Percentiles rank a stretch among this genome's conserved stretches.
Conservation (phyloP, 768 basidiomycete species). For the Leccinum truebloodii region DNA sequence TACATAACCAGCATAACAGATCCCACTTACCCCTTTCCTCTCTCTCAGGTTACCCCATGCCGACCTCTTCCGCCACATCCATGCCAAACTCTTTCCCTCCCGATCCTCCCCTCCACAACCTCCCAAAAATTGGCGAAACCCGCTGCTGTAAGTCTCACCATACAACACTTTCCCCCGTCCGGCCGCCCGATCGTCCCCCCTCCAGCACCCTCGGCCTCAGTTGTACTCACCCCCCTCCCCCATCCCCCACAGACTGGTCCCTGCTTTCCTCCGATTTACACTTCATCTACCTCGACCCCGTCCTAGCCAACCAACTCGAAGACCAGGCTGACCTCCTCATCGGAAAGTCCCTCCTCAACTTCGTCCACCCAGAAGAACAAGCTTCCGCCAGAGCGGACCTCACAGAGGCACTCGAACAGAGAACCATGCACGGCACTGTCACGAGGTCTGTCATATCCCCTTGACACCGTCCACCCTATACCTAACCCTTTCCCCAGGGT, state of each 20-base stretch:
- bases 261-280: conserved; percentile 72
- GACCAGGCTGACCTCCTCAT: conserved; percentile 68
- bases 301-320: conserved; percentile 69
- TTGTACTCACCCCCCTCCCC: conserved; percentile 18
- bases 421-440: conserved; percentile 80
- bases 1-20: conserved; percentile 36
- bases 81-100: conserved; percentile 30
- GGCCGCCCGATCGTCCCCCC: conserved; percentile 27
- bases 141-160: conserved; percentile 65
- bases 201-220: conserved; percentile 16
- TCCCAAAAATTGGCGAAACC: conserved; percentile 67
- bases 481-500: conserved; percentile 50
- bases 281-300: conserved; percentile 85
- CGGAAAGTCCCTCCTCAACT: conserved; percentile 69
- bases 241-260: conserved; percentile 64
- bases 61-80: conserved; percentile 29
- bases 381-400: conserved; percentile 74
- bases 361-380: conserved; percentile 86
- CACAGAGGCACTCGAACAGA: conserved; percentile 67
- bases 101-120: conserved; percentile 38
- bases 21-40: conserved; percentile 41
- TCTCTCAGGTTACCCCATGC: conserved; percentile 37
- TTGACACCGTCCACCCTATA: conserved; percentile 14
- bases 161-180: conserved; percentile 5
- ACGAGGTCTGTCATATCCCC: conserved; percentile 53